Base-by-base conservation (phyloP, 2,329 filamentous ascomycete species). In the Cladosporium sp. region DNA sequence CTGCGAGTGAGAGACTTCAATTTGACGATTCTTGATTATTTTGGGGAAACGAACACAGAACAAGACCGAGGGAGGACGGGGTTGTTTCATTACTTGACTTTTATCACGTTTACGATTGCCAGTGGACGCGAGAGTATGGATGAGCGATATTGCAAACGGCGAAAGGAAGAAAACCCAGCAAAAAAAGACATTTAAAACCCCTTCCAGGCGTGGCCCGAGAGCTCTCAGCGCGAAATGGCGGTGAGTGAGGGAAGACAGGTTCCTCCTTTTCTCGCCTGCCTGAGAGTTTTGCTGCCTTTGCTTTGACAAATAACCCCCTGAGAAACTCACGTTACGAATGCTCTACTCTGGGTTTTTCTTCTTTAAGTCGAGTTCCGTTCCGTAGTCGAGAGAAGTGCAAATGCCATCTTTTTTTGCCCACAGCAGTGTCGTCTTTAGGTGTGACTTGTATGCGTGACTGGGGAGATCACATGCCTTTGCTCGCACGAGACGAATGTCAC, bases 141-240 rank as follows among this genome's bases (percentile, higher is more conserved):
- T 36, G 5, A 24, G 45, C 45, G 45, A 48, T 41, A 48, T 37
- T 9, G 22, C 45, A 40, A 48, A 48, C 37, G 45, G 13, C 32
- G 22, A 27, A 9, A 36, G 32, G 4, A 48, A n/a, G n/a, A n/a
- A 34, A 24, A 20, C 36, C 45, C 45, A 48, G 27, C 45, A 40
- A 48, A 18, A 22, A 27, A 27, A 9, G 22, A 27, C 22, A 27
- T 27, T 27, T 9, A 27, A 27, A n/a, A n/a, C n/a, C 22, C 22
- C 5, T 27, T 27, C 22, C 5, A 4, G 22, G n/a, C n/a, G 22
- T 27, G 22, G 22, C 22, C 18, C 12, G 37, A 34, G 36, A 37
- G 40, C 37, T n/a, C 32, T n/a, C 32, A 32, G 45, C 45, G 41
- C 27, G 45, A 48, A 48, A 48, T 41, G 45, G 45, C 45, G 45